Evolutionary conservation across 108 stramenopile species (phyloP).

Genomic region (Cyclotella distinguenda): DNA sequence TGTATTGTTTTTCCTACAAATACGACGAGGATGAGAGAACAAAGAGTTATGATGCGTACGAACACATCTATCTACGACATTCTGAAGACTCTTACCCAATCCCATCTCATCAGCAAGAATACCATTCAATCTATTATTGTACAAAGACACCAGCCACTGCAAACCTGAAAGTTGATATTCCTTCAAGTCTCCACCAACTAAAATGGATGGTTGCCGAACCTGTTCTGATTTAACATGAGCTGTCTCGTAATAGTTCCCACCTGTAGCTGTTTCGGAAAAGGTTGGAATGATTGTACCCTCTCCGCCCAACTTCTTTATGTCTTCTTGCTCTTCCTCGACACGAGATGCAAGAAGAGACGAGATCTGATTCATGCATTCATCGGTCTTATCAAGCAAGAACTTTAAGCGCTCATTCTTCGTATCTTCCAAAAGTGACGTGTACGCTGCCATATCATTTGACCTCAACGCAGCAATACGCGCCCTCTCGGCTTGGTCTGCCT

Average conservation of each 20-base stretch:
- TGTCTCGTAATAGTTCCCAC: conserved; percentile 78
- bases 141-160: conserved; percentile 95
- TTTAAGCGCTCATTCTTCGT: conserved; percentile 84
- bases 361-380: conserved; percentile 80
- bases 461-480: conserved; percentile 82
- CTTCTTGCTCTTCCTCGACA: conserved; percentile 52
- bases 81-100: conserved; percentile 36
- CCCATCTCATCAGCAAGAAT: conserved; percentile 80
- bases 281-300: conserved; percentile 32
- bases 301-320: conserved; percentile 30
- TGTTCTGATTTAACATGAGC: conserved; percentile 76
- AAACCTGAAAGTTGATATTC: conserved; percentile 96
- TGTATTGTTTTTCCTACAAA: conserved; percentile 89
- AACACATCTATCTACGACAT: conserved; percentile 1
- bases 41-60: background rate
- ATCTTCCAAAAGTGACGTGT: conserved; percentile 78
- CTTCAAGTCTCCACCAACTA: conserved; percentile 84
- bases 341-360: conserved; percentile 65
- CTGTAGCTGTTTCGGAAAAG: conserved; percentile 37
- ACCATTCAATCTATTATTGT: conserved; percentile 86
- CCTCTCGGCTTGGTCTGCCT: conserved; percentile 61
- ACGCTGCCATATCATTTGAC: conserved; percentile 87
- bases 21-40: background rate
- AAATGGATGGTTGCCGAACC: conserved; percentile 78
- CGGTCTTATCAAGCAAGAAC: conserved; percentile 84